Evolutionary conservation across 805 yeast species (phyloP).

Genomic region (Kregervanrija delftensis): DNA sequence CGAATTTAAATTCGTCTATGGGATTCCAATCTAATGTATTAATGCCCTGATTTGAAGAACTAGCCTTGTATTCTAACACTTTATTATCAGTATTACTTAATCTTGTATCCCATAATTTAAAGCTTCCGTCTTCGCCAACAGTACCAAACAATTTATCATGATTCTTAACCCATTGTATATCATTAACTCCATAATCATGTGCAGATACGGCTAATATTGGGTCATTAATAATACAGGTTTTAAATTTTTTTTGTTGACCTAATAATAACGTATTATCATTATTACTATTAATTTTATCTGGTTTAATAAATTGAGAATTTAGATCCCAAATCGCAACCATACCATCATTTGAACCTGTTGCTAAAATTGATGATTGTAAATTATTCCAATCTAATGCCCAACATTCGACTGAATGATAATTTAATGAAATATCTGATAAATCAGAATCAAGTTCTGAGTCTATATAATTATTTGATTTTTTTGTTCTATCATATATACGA

Average conservation of each 20-base stretch:
- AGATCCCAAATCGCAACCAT: slow-evolving; percentile 64
- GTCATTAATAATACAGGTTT: slow-evolving; percentile 5
- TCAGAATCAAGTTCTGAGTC: slow-evolving; percentile 27
- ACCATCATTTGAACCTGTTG: slow-evolving; percentile 62
- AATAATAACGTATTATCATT: neutral
- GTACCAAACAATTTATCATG: slow-evolving; percentile 57
- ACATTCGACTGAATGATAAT: slow-evolving; percentile 42
- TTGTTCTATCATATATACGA: slow-evolving; percentile 74
- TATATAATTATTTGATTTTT: slow-evolving; percentile 45
- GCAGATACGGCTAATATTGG: slow-evolving; percentile 19
- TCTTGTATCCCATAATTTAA: slow-evolving; percentile 52
- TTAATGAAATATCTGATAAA: slow-evolving; percentile 19
- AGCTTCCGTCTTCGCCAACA: slow-evolving; percentile 57
- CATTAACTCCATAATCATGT: slow-evolving; percentile 55
- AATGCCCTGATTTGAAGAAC: slow-evolving; percentile 17
- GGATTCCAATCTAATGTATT: slow-evolving; percentile 59
- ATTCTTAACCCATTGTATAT: slow-evolving; percentile 57
- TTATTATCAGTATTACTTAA: slow-evolving; percentile 12
- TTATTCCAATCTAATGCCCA: slow-evolving; percentile 74
- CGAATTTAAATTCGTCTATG: slow-evolving; percentile 46
- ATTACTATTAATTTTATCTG: slow-evolving; percentile 3
- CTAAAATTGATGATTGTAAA: slow-evolving; percentile 49
- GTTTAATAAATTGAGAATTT: slow-evolving; percentile 15
- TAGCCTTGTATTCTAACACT: slow-evolving; percentile 4
- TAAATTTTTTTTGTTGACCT: slow-evolving; percentile 5